Conservation (phyloP, 2,329 filamentous ascomycete species). For the Atkinsonella texensis region DNA sequence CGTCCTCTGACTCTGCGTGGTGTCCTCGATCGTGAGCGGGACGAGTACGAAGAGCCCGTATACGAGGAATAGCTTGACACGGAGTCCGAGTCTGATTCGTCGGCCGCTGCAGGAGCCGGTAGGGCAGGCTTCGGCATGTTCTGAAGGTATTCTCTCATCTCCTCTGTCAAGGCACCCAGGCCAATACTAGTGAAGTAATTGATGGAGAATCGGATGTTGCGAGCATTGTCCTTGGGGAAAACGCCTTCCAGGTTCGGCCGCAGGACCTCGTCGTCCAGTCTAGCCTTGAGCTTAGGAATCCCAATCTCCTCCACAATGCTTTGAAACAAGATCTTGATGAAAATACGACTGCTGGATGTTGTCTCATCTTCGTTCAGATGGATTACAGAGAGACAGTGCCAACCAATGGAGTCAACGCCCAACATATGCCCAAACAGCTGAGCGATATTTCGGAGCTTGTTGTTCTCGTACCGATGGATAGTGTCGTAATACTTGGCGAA, state of each 20-base stretch:
- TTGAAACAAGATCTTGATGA: slow-evolving; percentile 95
- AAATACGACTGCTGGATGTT: slow-evolving; percentile 91
- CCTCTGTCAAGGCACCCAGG: slow-evolving; percentile 88
- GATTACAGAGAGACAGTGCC: slow-evolving; percentile 77
- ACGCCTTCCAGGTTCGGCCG: slow-evolving; percentile 70
- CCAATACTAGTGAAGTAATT: slow-evolving; percentile 99
- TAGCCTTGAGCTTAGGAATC: slow-evolving; percentile 63
- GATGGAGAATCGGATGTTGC: slow-evolving; percentile 92
- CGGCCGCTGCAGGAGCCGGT: slow-evolving; percentile 49
- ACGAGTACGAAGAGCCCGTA: slow-evolving; percentile 17
- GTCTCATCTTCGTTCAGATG: slow-evolving; percentile 96
- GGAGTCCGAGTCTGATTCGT: slow-evolving; percentile 56
- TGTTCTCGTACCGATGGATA: slow-evolving; percentile 94
- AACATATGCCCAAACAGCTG: slow-evolving; percentile 90
- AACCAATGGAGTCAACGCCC: slow-evolving; percentile 76
- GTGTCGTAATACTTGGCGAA: slow-evolving; percentile 95
- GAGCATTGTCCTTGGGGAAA: slow-evolving; percentile 80
- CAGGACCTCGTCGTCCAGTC: slow-evolving; percentile 67
- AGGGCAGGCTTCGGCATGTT: slow-evolving; percentile 78
- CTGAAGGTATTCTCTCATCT: slow-evolving; percentile 83
- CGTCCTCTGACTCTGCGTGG: slow-evolving; percentile 4
- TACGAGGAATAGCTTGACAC: slow-evolving; percentile 72
- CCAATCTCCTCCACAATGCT: slow-evolving; percentile 81
- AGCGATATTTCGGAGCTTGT: slow-evolving; percentile 86
- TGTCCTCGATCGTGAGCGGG: slow-evolving; percentile 7